A percentile compares a stretch with the other conserved stretches of the same genome.
Evolutionary conservation across 179 eudicot species (phyloP).

Genomic region (Dionaea muscipula): DNA sequence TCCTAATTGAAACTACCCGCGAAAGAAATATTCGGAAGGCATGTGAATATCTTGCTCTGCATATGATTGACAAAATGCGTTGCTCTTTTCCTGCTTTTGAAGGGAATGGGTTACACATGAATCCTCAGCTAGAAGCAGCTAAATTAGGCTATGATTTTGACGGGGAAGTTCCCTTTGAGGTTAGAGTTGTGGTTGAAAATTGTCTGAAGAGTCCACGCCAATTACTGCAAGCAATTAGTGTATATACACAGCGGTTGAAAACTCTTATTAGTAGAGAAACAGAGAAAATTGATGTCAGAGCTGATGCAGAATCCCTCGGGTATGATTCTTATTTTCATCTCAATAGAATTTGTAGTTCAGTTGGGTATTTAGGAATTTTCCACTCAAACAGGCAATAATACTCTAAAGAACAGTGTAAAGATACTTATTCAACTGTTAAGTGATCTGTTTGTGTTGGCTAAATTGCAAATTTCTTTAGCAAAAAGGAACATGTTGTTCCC

Average conservation of each 20-base stretch:
- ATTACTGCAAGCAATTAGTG: conserved; percentile 71
- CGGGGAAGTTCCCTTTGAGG: conserved; percentile 67
- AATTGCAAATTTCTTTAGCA: background rate
- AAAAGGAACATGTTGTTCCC: no score
- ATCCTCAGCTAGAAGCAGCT: conserved; percentile 69
- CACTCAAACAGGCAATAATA: no score
- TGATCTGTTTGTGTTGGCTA: background rate
- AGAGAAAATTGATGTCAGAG: conserved; percentile 92
- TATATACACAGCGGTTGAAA: conserved; percentile 63
- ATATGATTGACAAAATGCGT: conserved; percentile 62
- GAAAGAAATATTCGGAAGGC: conserved; percentile 80
- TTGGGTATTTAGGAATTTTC: no score
- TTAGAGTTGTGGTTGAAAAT: conserved; percentile 48
- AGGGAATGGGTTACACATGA: conserved; percentile 71
- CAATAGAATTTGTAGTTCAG: background rate
- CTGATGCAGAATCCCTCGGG: conserved; percentile 96
- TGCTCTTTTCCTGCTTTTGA: conserved; percentile 86
- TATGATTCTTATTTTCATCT: conserved; percentile 9
- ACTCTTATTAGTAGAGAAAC: conserved; percentile 53
- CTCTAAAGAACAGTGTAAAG: no score
- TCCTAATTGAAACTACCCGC: conserved; percentile 79
- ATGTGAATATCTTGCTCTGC: conserved; percentile 67
- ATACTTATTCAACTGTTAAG: no score
- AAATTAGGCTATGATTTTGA: conserved; percentile 71
- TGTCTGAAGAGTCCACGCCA: conserved; percentile 76